Evolutionary conservation across 1,139 yeast genomes (phyloP).

Genomic region (Candida glucosophila): DNA sequence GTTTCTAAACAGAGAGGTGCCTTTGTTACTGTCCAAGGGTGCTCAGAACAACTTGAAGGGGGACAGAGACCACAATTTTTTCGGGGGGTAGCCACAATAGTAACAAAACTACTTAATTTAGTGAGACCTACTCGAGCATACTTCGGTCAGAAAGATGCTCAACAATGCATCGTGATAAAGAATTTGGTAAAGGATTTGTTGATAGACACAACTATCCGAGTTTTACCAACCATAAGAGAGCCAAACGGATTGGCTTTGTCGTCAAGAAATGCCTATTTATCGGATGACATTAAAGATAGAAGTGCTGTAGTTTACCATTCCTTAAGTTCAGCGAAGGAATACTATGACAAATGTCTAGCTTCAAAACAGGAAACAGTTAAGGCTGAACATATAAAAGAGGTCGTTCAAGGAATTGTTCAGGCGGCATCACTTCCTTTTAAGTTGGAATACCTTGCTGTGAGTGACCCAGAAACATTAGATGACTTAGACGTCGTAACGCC

Average conservation of each 20-base stretch:
- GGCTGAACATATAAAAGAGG: slow-evolving; percentile 8
- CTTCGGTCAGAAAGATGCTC: slow-evolving; percentile 95
- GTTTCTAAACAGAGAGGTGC: slow-evolving; percentile 64
- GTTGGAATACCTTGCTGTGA: slow-evolving; percentile 74
- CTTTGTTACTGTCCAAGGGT: slow-evolving; percentile 75
- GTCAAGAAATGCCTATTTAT: slow-evolving; percentile 76
- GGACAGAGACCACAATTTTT: slow-evolving; percentile 82
- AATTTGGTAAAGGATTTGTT: slow-evolving; percentile 66
- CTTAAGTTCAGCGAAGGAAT: slow-evolving; percentile 35
- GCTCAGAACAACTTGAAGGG: slow-evolving; percentile 86
- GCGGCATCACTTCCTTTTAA: slow-evolving; percentile 23
- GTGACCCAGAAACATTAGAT: slow-evolving; percentile 54
- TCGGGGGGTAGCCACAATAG: slow-evolving; percentile 94
- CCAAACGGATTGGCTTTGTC: slow-evolving; percentile 75
- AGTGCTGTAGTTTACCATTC: slow-evolving; percentile 55
- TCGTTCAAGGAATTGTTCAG: too few species aligned
- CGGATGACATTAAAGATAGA: slow-evolving; percentile 37
- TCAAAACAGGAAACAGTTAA: slow-evolving; percentile 13
- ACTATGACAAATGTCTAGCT: slow-evolving; percentile 11
- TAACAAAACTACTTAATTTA: slow-evolving; percentile 72
- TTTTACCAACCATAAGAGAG: slow-evolving; percentile 67
- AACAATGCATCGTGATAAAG: slow-evolving; percentile 78
- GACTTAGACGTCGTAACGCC: slow-evolving; percentile 44
- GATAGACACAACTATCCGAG: slow-evolving; percentile 53
- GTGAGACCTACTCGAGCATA: slow-evolving; percentile 69